Conservation (phyloP, 306 rosid species). For the Vigna unguiculata region DNA sequence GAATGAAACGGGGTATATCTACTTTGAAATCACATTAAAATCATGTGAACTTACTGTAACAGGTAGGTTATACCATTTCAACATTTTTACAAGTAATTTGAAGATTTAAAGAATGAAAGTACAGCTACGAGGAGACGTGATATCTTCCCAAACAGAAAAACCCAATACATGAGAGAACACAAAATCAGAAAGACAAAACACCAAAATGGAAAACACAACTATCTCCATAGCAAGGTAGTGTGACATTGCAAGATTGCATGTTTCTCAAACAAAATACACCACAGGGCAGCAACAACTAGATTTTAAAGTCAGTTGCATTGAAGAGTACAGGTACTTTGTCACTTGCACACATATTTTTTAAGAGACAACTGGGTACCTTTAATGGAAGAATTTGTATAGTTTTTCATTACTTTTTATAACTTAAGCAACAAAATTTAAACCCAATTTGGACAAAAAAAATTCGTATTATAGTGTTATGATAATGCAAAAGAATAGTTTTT, state of each 20-base stretch:
- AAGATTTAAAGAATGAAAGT: not conserved
- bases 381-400: not conserved
- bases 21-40: slow-evolving; percentile 12
- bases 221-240: no score
- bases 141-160: slow-evolving; percentile 23
- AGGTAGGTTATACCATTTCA: not conserved
- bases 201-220: no score
- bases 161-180: not conserved
- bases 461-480: no score
- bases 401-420: not conserved
- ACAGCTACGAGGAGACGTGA: slow-evolving; percentile 4
- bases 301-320: not conserved
- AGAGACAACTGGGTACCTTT: not conserved
- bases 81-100: not conserved
- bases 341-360: not conserved
- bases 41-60: not conserved
- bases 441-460: not conserved
- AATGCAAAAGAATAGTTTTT: not conserved
- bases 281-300: not conserved
- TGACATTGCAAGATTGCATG: no score
- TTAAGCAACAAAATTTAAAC: not conserved
- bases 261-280: slow-evolving; percentile 4
- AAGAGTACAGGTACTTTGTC: no score
- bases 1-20: no score
- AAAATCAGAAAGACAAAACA: no score